Evolutionary conservation across 1,284 basidiomycete genomes (phyloP).

Genomic region (Moniliella sp.): DNA sequence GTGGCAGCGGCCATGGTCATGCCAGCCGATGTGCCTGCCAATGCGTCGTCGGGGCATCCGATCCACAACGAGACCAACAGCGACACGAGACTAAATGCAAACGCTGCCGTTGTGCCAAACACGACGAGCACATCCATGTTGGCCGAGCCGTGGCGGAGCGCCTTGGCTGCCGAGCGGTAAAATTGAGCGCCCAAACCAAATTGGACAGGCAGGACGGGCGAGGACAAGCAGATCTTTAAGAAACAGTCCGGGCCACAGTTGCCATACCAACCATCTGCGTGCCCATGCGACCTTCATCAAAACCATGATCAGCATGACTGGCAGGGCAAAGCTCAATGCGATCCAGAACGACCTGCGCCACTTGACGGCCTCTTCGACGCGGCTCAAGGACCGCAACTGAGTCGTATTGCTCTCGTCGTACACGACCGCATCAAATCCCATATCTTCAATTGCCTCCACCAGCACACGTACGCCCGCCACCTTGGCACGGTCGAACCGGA

Average conservation of each 20-base stretch:
- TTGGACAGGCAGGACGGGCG: slow-evolving; percentile 69
- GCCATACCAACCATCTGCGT: slow-evolving; percentile 20
- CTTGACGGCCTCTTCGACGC: slow-evolving; percentile 70
- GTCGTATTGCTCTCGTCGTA: slow-evolving; percentile 57
- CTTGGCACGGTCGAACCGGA: slow-evolving; percentile 13
- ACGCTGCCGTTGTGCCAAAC: slow-evolving; percentile 80
- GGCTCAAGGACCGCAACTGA: slow-evolving; percentile 68
- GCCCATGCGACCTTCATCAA: too few species aligned
- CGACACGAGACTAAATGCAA: slow-evolving; percentile 59
- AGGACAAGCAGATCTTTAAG: slow-evolving; percentile 64
- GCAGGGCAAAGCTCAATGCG: slow-evolving; percentile 59
- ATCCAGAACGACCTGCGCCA: slow-evolving; percentile 66
- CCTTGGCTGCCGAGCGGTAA: slow-evolving; percentile 71
- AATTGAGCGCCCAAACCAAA: slow-evolving; percentile 74
- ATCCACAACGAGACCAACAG: slow-evolving; percentile 37
- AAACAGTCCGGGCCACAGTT: slow-evolving; percentile 40
- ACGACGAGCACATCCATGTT: slow-evolving; percentile 83
- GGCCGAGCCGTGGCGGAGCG: slow-evolving; percentile 63
- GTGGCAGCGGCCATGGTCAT: slow-evolving; percentile 1
- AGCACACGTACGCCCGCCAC: slow-evolving; percentile 15
- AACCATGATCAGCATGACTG: slow-evolving; percentile 85
- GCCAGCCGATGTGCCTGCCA: slow-evolving; percentile 38
- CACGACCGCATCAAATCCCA: slow-evolving; percentile 75
- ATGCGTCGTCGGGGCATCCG: slow-evolving; percentile 4
- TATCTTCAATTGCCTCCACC: slow-evolving; percentile 42